These are phyloP conservation scores for Thielaviopsis euricoi DNA, from an alignment of 2,329 filamentous ascomycete species.

Conservation along the genomic window DNA sequence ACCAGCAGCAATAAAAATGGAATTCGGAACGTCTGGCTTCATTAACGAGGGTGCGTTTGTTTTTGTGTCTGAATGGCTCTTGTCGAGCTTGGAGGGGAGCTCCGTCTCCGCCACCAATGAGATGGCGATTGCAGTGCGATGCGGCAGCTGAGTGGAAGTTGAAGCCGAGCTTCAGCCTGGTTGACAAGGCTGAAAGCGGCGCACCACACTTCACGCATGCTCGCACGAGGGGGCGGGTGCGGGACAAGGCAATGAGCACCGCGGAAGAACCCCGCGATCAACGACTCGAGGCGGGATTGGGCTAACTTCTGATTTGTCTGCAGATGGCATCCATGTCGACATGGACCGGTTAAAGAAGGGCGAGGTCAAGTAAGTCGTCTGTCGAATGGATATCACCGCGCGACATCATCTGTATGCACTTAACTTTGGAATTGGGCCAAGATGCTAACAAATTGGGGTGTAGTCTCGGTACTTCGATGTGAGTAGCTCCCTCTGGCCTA, in stretches of 20 bases:
- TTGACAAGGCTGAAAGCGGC: too few species aligned
- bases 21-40: constrained; percentile 45
- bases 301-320: constrained; percentile 8
- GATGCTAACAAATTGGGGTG: constrained; percentile 16
- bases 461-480: constrained; percentile 96
- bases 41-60: constrained; percentile 43
- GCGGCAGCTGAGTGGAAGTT: too few species aligned
- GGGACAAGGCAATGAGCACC: too few species aligned
- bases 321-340: constrained; percentile 98
- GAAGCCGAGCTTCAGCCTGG: too few species aligned
- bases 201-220: too few species aligned
- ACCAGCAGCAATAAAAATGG: constrained; percentile 29
- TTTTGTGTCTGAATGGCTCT: not conserved
- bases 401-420: too few species aligned
- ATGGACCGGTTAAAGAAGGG: constrained; percentile 98
- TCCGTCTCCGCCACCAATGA: too few species aligned
- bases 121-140: too few species aligned
- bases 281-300: constrained; percentile 13
- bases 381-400: too few species aligned
- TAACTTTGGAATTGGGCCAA: not conserved
- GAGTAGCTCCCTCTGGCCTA: constrained; percentile 21
- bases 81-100: not conserved
- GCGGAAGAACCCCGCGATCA: too few species aligned
- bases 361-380: constrained; percentile 74
- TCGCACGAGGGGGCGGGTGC: too few species aligned